Percentiles rank a stretch among this genome's conserved stretches.
Evolutionary conservation across 192 early-diverging fungal species (phyloP).

Genomic region (Pilaira anomala): DNA sequence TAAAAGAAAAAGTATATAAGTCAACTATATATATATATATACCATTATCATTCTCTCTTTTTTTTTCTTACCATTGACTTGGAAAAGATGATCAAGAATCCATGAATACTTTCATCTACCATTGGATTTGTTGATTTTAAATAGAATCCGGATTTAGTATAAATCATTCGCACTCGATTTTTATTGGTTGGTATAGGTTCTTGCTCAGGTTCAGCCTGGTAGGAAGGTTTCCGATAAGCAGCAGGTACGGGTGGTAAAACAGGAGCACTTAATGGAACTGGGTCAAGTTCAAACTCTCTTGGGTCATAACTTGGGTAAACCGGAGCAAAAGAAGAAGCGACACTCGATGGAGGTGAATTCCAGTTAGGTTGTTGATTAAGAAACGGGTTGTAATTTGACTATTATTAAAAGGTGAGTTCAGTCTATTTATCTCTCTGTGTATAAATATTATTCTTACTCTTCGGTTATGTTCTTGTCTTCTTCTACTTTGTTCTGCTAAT

Average conservation of each 20-base stretch:
- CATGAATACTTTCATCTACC: slow-evolving; percentile 11
- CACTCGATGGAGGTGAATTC: not conserved
- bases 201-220: not conserved
- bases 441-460: not conserved
- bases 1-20: not conserved
- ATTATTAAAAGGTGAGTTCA: not conserved
- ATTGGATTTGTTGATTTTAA: slow-evolving; percentile 8
- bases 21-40: not conserved
- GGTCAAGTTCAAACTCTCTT: slow-evolving; percentile 6
- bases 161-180: slow-evolving; percentile 16
- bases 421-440: too few species aligned
- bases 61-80: slow-evolving; percentile 5
- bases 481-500: not conserved
- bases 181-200: not conserved
- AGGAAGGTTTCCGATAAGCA: not conserved
- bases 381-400: not conserved
- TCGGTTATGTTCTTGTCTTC: too few species aligned
- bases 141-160: slow-evolving; percentile 29
- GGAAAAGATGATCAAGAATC: slow-evolving; percentile 18
- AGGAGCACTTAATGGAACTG: slow-evolving; percentile 11
- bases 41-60: too few species aligned
- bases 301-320: slow-evolving; percentile 12
- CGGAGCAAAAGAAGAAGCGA: slow-evolving; percentile 4
- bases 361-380: not conserved
- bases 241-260: slow-evolving; percentile 6